Evolutionary conservation across 371 early-diverging fungal genomes (phyloP), one percentile per base, ranked within the genome.

Genomic region (Mucor saturninus): DNA sequence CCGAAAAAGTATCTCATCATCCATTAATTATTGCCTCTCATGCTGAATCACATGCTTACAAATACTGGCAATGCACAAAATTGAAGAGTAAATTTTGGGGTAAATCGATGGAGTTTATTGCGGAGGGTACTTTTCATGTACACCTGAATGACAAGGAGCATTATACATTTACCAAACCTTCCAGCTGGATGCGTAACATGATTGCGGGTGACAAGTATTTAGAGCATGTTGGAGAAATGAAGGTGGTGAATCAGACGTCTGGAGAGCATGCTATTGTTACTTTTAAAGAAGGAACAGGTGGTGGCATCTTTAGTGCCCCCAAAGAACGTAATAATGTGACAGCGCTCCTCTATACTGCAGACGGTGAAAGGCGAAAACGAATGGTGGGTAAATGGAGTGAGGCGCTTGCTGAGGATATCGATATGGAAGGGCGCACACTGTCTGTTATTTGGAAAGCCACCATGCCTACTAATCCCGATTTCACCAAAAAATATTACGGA

Each of bases 1-100:
- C 93, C 2, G 95, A 94, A 81, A 95, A 93, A 81, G 96, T 95
- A 26, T 85, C 84, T 50, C 94, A 93, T 59, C 83, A 90, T 67
- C 94, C 94, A 13, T 83, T 90, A 6, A 73, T 93, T 38, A 91
- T 93, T 82, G 93, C 94, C 8, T 29, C 56, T 21, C 78, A 91
- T 60, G 89, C 90, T 9, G 89, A 91, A 37, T 85, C 91, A 0
- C 74, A 73, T 3, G 59, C 79, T 38, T 93, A 80, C 71, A 69
- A 69, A 26, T 81, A 87, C 43, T 86, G 86, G 74, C 89, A 91
- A 74, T 87, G 89, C 54, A 84, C 87, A 21, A 79, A 83, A 30
- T 75, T 88, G 4, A 88, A 90, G 78, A 90, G 79, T 66, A 88
- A 89, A 70, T 93, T 93, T 71, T 92, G 93, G 91, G 94, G 94